Base-by-base conservation (phyloP, 2,329 filamentous ascomycete genomes). In the Byssochlamys sp. region DNA sequence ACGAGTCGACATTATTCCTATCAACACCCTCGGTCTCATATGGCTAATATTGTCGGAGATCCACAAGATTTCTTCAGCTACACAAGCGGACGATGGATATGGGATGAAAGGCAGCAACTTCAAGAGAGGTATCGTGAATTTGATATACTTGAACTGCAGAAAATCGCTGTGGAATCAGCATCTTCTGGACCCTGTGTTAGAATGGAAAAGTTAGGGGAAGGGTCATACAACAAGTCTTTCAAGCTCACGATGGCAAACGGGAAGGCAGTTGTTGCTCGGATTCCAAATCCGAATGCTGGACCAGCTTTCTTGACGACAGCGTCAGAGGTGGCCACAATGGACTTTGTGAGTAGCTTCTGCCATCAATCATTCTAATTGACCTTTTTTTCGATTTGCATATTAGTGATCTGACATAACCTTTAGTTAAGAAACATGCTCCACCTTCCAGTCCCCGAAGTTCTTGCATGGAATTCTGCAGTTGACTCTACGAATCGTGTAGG, bases 171-270 rank as follows among this genome's bases (percentile, higher is more conserved):
- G n/a, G 54, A 56, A 52, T 54, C 53, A n/a, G 53, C 59, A 55
- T 33, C 31, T 55, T 45, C 54, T 35, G 54, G 45, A 45, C 27
- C 45, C 48, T 60, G 54, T 31, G n/a, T 60, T 31, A 27, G 45
- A 49, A 58, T 57, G 54, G 54, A 58, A 57, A 60, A 58, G 48
- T 11, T 58, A 12, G 57, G 54, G 24, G 59, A 60, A 58, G 54
- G 59, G 33, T 55, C 54, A 54, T 60, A 60, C 52, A 60, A 60
- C 50, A 58, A 60, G 33, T 53, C 54, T 49, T 58, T 60, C 52
- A n/a, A 65, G 4, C 64, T 74, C 26, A 48, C 61, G 1, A 66
- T 67, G 64, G 52, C 61, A 53, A 60, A 65, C 55, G 61, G 60
- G n/a, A 61, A 53, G 53, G 24, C 50, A 19, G 58, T 63, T 1